Base-by-base conservation (phyloP, 768 basidiomycete species). In the Dioszegia crocea region DNA sequence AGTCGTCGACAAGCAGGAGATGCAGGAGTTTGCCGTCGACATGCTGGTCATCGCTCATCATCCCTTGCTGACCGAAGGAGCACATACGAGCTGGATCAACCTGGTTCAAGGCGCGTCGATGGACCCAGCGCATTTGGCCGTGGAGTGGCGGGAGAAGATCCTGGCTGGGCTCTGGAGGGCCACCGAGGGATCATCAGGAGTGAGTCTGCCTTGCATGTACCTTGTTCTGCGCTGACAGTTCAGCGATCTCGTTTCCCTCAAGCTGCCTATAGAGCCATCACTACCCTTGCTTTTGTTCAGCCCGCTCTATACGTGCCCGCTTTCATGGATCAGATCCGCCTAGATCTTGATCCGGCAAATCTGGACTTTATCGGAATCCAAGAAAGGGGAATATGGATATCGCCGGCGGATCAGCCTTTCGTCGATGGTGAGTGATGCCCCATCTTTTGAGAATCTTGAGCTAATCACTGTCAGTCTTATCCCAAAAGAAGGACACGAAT, bases 361-460 rank as follows among this genome's bases (percentile, higher is more conserved):
- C 78, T 93, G 49, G 81, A 83, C 19, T 77, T 83, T 16, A 76
- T 98, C 57, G 86, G 86, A 0, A 82, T 86, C 12, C 80, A 82
- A 8, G 92, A 96, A 44, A 72, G 91, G 17, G 88, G 85, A 4
- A 86, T 96, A 14, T 97, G 89, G 91, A 79, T 80, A 2, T 91
- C 91, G 0, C 88, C 89, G 0, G 85, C 86, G 51, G 94, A 87
- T n/a, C 85, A 82, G 6, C 80, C 84, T 0, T 97, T 82, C 60
- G 81, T 89, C 38, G 89, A 96, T 75, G 89, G 91, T 89, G 56
- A 63, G 74, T 62, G n/a, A 8, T 2, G 2, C 5, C 39, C 24
- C 27, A 29, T 41, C 16, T n/a, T 8, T 47, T 9, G 16, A 11
- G 49, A 10, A 16, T 16, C 38, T 24, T 27, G 19, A 45, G 14